Evolutionary conservation across 768 basidiomycete genomes (phyloP), one percentile per base, ranked within the genome.

Genomic region (Dentipellis fragilis): DNA sequence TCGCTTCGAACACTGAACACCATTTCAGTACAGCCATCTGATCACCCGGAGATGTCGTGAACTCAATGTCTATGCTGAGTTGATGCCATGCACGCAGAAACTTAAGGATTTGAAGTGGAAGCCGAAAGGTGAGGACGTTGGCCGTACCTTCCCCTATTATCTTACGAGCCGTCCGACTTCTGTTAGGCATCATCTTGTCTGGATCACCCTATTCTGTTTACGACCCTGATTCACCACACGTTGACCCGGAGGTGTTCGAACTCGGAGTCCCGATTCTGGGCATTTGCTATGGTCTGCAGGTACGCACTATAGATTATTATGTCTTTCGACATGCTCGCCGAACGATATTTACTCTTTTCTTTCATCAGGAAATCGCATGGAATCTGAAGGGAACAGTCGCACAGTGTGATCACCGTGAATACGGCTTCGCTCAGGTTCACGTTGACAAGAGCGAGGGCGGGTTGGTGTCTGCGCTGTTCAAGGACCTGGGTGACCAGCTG

Each of bases 161-260:
- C 10, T 17, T 23, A 36, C 17, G 23, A 2, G 51, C 45, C 17
- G 11, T 45, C n/a, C n/a, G 16, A 29, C 45, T 21, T 39, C 19
- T 16, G 14, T 11, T 58, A 87, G 95, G 95, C 56, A 87, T 99
- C 68, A 97, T 98, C 64, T 79, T 99, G 39, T 97, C 94, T 39
- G 96, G 96, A 45, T 97, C 96, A 1, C 96, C 96, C 0, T 98
- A 95, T 72, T 98, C 95, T 35, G 96, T 98, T 17, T 98, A 97
- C 69, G 96, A 94, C 60, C 70, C 79, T 29, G 94, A 84, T 59
- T 85, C 96, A 4, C 95, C 96, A 21, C 93, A 93, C 59, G 93
- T 92, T 35, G 95, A 99, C 71, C 89, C 93, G 16, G 87, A 79
- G 14, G 84, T 98, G 10, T 98, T 92, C 64, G 80, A 85, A 46